Evolutionary conservation across 164 flowering plant genomes (phyloP).

Genomic region (Echeveria elegans): DNA sequence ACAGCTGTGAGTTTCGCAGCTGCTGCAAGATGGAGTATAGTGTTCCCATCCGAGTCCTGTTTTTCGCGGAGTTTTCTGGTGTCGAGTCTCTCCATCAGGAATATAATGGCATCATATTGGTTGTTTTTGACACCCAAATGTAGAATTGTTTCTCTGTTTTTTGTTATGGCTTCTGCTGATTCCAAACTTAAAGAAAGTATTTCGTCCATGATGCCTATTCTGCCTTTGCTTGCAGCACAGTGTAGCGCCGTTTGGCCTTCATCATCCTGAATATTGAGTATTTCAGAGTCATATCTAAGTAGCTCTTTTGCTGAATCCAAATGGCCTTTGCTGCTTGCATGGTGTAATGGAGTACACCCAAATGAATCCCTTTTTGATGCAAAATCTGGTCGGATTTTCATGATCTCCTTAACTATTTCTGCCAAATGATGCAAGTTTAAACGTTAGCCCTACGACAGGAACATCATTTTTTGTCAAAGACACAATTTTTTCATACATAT

Average conservation of each 20-base stretch:
- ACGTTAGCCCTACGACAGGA: too few relatives aligned
- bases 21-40: conserved; percentile 45
- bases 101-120: conserved; percentile 30
- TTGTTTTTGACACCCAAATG: conserved; percentile 40
- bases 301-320: conserved; percentile 42
- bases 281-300: conserved; percentile 28
- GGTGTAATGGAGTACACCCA: conserved; percentile 43
- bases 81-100: conserved; percentile 33
- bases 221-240: conserved; percentile 45
- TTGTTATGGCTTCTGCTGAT: conserved; percentile 24
- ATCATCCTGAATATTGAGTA: conserved; percentile 27
- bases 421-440: neutral
- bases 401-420: conserved; percentile 40
- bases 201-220: conserved; percentile 34
- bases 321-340: conserved; percentile 46
- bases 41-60: conserved; percentile 44
- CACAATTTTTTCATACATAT: too few relatives aligned
- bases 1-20: conserved; percentile 42
- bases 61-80: conserved; percentile 25
- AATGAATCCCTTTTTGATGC: conserved; percentile 25
- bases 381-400: conserved; percentile 29
- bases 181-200: conserved; percentile 33
- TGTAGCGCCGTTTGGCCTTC: conserved; percentile 50
- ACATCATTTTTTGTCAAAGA: too few relatives aligned
- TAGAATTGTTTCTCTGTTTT: conserved; percentile 28